phyloP scores from a whole-genome alignment of 1,139 yeast species.

The Debaryomyces sp. region DNA sequence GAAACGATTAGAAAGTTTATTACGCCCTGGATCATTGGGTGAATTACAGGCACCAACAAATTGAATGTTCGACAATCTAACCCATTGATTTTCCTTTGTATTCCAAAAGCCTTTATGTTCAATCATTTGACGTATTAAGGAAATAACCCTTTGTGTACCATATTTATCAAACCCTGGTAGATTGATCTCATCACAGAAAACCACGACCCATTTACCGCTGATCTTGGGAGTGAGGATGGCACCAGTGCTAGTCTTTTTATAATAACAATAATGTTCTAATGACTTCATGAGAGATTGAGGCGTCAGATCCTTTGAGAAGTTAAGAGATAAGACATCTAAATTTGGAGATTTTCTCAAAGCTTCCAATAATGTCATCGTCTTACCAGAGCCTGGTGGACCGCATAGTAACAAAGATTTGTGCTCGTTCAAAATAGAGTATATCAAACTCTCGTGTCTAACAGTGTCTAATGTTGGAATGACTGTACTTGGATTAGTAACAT shows the following conservation, averaged over 20 bases:
- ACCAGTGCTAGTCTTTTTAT: constrained; percentile 56
- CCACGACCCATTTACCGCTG: constrained; percentile 72
- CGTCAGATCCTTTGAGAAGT: constrained; percentile 82
- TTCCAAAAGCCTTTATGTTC: constrained; percentile 84
- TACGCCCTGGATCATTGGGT: constrained; percentile 79
- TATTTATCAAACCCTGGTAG: constrained; percentile 74
- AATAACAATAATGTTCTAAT: constrained; percentile 73
- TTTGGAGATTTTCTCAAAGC: constrained; percentile 62
- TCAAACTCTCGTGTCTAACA: constrained; percentile 60
- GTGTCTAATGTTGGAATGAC: constrained; percentile 86
- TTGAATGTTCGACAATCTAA: constrained; percentile 64
- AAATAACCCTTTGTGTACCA: constrained; percentile 77
- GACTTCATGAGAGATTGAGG: constrained; percentile 65
- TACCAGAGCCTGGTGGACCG: constrained; percentile 99
- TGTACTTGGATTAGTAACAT: constrained; percentile 61
- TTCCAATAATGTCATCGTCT: constrained; percentile 85
- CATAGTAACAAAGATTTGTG: constrained; percentile 72
- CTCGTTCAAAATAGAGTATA: constrained; percentile 59
- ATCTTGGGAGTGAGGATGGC: constrained; percentile 59
- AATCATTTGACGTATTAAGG: constrained; percentile 73
- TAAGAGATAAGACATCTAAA: constrained; percentile 67
- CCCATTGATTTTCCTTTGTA: constrained; percentile 63
- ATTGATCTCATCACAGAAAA: constrained; percentile 92
- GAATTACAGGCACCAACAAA: constrained; percentile 97
- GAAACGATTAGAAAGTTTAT: constrained; percentile 60